Conservation (phyloP, 2,329 filamentous ascomycete species). For the Pestalotiopsis sp. region DNA sequence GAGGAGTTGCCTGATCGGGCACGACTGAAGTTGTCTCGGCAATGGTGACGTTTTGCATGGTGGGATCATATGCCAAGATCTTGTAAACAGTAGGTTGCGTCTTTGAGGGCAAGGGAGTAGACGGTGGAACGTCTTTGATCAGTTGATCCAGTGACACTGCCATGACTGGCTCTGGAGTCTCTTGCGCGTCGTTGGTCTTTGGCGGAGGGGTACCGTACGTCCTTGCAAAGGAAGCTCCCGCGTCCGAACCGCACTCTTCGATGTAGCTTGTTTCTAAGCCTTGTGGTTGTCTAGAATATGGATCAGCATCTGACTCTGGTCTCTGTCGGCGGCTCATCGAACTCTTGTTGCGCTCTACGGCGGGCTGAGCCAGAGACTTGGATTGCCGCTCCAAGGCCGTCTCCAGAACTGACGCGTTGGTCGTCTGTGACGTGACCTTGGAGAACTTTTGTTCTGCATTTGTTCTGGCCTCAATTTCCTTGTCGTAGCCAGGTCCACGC, state of each 20-base stretch:
- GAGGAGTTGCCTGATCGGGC: constrained; percentile 46
- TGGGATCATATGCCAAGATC: constrained; percentile 67
- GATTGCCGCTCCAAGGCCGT: constrained; percentile 30
- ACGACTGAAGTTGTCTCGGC: constrained; percentile 64
- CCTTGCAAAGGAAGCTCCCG: constrained; percentile 39
- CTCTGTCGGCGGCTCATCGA: constrained; percentile 12
- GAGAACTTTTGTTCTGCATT: constrained; percentile 26
- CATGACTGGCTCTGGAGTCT: background rate
- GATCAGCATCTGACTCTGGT: constrained; percentile 31
- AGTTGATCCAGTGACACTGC: constrained; percentile 15
- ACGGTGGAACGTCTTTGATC: constrained; percentile 10
- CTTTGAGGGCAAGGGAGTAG: constrained; percentile 9
- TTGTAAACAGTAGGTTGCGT: constrained; percentile 53
- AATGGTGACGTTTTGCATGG: constrained; percentile 57
- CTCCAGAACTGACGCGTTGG: constrained; percentile 26
- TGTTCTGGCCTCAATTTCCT: constrained; percentile 19
- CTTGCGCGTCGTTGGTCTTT: constrained; percentile 15
- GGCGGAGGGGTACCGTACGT: constrained; percentile 26
- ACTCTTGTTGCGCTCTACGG: constrained; percentile 11
- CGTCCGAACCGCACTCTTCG: constrained; percentile 42
- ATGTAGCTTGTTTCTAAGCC: constrained; percentile 51
- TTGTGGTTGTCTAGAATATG: constrained; percentile 47
- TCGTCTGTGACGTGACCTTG: constrained; percentile 23
- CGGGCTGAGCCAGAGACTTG: constrained; percentile 15
- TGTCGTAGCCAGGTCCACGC: constrained; percentile 18